phyloP scores from a whole-genome alignment of 495 filamentous ascomycete species.

The Penicillium psychrofluorescens region DNA sequence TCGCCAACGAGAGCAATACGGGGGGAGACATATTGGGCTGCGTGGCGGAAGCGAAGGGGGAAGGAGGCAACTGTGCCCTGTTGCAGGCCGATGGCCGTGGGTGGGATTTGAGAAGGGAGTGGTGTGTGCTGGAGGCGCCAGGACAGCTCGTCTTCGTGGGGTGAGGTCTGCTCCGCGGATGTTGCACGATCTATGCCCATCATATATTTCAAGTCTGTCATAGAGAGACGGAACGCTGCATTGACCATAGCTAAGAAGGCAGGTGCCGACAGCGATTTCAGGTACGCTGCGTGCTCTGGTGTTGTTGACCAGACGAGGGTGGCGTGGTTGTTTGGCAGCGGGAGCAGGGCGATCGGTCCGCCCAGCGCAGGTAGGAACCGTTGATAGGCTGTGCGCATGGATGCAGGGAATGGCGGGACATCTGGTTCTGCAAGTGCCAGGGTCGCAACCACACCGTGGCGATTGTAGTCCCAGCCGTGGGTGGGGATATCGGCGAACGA shows the following conservation, averaged over 20 bases:
- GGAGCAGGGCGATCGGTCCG: slow-evolving; percentile 84
- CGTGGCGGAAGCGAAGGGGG: slow-evolving; percentile 83
- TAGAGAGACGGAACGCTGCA: slow-evolving; percentile 78
- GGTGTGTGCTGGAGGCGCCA: slow-evolving; percentile 74
- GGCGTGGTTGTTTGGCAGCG: slow-evolving; percentile 72
- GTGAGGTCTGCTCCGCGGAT: slow-evolving; percentile 6
- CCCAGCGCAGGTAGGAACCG: slow-evolving; percentile 76
- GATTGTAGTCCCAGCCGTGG: slow-evolving; percentile 86
- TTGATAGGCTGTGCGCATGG: slow-evolving; percentile 76
- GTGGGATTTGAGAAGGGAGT: slow-evolving; percentile 45
- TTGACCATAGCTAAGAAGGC: slow-evolving; percentile 88
- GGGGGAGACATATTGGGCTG: slow-evolving; percentile 83
- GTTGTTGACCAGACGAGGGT: slow-evolving; percentile 93
- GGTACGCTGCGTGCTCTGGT: slow-evolving; percentile 62
- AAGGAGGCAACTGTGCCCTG: slow-evolving; percentile 80
- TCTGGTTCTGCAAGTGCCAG: slow-evolving; percentile 55
- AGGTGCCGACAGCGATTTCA: slow-evolving; percentile 63
- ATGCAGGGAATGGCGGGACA: slow-evolving; percentile 18
- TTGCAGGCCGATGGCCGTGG: slow-evolving; percentile 58
- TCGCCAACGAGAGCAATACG: slow-evolving; percentile 87
- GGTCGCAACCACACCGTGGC: slow-evolving; percentile 87
- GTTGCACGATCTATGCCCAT: slow-evolving; percentile 46
- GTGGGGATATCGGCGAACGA: slow-evolving; percentile 79
- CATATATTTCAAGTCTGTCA: slow-evolving; percentile 76
- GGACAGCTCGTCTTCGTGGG: slow-evolving; percentile 63